phyloP scores from a whole-genome alignment of 257 asterid species.

The Petunia axillaris region DNA sequence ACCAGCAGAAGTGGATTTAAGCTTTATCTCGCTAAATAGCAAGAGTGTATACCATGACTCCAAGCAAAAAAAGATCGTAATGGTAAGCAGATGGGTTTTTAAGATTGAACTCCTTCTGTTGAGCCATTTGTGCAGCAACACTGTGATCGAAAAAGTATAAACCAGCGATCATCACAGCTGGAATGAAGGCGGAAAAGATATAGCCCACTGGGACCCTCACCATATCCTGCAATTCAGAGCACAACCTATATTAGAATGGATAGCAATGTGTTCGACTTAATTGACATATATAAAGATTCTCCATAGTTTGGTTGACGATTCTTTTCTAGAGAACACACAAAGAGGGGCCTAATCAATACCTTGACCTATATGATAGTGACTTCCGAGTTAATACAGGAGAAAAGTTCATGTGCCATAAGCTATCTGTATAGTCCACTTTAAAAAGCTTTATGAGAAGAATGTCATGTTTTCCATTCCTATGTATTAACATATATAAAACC shows the following conservation, averaged over 20 bases:
- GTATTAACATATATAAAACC: background rate
- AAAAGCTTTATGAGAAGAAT: background rate
- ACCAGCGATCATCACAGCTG: conserved; percentile 91
- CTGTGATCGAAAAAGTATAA: conserved; percentile 91
- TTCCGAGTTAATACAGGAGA: background rate
- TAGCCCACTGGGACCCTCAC: conserved; percentile 61
- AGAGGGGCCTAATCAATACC: background rate
- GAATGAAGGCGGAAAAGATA: conserved; percentile 76
- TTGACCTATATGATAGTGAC: background rate
- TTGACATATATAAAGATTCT: background rate
- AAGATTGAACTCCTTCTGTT: conserved; percentile 84
- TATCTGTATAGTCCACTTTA: background rate
- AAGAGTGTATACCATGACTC: conserved; percentile 62
- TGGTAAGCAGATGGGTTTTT: conserved; percentile 90
- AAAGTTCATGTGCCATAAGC: background rate
- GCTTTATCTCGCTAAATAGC: background rate
- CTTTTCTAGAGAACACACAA: background rate
- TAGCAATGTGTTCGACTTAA: background rate
- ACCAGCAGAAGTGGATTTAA: background rate
- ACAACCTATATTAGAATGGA: conserved; percentile 15
- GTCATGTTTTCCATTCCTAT: background rate
- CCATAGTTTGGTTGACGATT: background rate
- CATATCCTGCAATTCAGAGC: conserved; percentile 71
- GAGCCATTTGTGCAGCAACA: conserved; percentile 92
- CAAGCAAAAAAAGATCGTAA: conserved; percentile 73